Conservation (phyloP, 2,329 filamentous ascomycete genomes). For the Sclerotinia nivalis region DNA sequence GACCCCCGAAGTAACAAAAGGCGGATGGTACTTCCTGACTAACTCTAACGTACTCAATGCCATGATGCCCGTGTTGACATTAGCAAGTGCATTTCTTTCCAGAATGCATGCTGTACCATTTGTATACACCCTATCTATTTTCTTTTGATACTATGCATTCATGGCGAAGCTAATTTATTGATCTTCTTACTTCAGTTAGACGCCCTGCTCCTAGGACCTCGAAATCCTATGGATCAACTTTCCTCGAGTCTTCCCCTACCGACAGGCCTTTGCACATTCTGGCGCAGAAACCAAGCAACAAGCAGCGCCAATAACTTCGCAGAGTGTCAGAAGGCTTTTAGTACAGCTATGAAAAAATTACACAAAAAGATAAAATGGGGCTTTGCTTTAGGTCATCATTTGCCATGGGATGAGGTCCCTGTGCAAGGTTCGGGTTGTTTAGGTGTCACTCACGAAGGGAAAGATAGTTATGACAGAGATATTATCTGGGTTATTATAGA, state of each 20-base stretch:
- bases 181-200: background rate
- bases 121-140: background rate
- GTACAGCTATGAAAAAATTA: background rate
- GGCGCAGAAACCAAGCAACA: background rate
- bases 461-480: background rate
- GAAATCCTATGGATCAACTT: background rate
- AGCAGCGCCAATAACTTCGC: background rate
- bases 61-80: constrained; percentile 32
- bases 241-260: background rate
- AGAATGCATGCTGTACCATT: constrained; percentile 3
- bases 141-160: background rate
- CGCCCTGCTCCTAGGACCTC: constrained; percentile 5
- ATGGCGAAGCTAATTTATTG: background rate
- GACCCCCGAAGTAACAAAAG: background rate
- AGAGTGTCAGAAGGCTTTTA: background rate
- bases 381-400: background rate
- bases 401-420: background rate
- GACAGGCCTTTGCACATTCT: background rate
- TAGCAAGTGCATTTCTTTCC: constrained; percentile 34
- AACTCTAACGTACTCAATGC: constrained; percentile 29
- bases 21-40: constrained; percentile 17
- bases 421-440: background rate
- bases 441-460: background rate
- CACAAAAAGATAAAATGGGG: background rate
- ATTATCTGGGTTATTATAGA: constrained; percentile 13